Conservation (phyloP, 2,329 filamentous ascomycete genomes). For the Colletotrichum navitas region DNA sequence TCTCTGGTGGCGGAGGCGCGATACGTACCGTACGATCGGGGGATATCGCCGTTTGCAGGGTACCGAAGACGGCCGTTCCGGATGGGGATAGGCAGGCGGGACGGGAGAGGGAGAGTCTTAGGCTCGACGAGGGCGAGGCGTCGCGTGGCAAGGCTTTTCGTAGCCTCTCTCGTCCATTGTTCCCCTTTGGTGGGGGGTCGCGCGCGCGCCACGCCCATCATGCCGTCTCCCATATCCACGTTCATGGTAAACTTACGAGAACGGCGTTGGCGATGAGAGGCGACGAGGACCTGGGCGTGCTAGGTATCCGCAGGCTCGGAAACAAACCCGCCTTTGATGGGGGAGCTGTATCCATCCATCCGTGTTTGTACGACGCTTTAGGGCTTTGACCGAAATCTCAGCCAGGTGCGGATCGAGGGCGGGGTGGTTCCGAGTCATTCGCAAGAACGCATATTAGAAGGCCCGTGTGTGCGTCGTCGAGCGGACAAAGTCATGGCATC, state of each 20-base stretch:
- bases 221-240: background rate
- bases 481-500: conserved; percentile 18
- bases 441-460: background rate
- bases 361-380: background rate
- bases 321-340: background rate
- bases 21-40: background rate
- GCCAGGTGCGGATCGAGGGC: conserved; percentile 4
- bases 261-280: conserved; percentile 11
- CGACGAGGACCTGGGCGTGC: background rate
- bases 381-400: conserved; percentile 25
- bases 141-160: conserved; percentile 11
- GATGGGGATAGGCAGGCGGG: conserved; percentile 28
- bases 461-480: conserved; percentile 4
- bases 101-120: background rate
- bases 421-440: background rate
- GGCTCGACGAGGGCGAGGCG: conserved; percentile 2
- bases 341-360: conserved; percentile 8
- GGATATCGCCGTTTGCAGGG: conserved; percentile 31
- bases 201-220: background rate
- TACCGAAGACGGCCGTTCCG: conserved; percentile 21
- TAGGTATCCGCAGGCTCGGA: background rate
- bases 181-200: background rate
- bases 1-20: conserved; percentile 18
- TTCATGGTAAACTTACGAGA: conserved; percentile 18
- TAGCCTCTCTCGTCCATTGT: conserved; percentile 11